Conservation (phyloP, 345 rosid species). For the Camelina sativa region DNA sequence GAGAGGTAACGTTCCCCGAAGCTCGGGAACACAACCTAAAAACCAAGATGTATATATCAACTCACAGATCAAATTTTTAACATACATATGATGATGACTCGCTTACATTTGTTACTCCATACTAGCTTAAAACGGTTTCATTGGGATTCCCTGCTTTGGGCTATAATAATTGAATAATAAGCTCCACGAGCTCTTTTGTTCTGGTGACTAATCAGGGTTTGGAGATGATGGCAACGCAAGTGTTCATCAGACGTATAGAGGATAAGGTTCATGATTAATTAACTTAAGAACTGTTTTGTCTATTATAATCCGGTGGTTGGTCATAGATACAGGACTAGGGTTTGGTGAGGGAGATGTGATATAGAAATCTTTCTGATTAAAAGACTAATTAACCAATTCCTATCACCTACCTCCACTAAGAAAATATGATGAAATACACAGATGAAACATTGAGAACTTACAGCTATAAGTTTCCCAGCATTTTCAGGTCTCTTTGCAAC, state of each 20-base stretch:
- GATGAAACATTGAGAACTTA: constrained; percentile 45
- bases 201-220: not conserved
- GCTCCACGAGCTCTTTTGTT: not conserved
- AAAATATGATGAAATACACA: constrained; percentile 1
- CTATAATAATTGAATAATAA: not conserved
- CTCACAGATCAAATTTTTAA: not conserved
- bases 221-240: constrained; percentile 11
- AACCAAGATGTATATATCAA: constrained; percentile 20
- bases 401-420: constrained; percentile 25
- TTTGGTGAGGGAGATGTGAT: constrained; percentile 17
- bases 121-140: constrained; percentile 14
- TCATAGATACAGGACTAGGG: constrained; percentile 30
- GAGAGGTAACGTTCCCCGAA: constrained; percentile 95
- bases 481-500: constrained; percentile 93
- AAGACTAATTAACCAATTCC: not conserved
- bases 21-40: constrained; percentile 95
- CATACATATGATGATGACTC: constrained; percentile 6
- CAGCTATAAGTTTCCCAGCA: constrained; percentile 90
- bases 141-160: not conserved
- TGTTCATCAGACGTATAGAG: constrained; percentile 20
- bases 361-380: constrained; percentile 9
- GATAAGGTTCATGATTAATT: constrained; percentile 7
- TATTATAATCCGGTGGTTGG: constrained; percentile 5
- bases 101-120: not conserved
- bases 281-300: constrained; percentile 1